Conservation (phyloP, 768 basidiomycete genomes). For the Trametopsis cervina region DNA sequence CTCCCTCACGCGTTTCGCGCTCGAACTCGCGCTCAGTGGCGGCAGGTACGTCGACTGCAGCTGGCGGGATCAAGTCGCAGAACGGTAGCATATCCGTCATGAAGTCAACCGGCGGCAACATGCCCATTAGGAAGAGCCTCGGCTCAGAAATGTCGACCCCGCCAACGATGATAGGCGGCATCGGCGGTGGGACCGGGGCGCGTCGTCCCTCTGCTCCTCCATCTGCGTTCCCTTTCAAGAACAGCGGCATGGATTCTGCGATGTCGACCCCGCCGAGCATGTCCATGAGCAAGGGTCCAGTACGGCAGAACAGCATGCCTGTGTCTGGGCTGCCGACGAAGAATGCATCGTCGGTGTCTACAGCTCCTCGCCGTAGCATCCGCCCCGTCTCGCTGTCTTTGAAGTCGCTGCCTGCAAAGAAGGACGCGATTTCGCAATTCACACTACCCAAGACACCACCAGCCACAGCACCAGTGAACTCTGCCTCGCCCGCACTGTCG, state of each 20-base stretch:
- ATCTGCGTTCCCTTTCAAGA: constrained; percentile 17
- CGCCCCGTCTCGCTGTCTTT: constrained; percentile 16
- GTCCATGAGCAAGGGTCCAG: constrained; percentile 11
- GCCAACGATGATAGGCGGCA: background rate
- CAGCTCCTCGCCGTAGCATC: constrained; percentile 16
- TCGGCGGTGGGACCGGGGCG: constrained; percentile 12
- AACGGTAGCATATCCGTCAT: constrained; percentile 43
- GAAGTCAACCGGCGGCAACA: constrained; percentile 40
- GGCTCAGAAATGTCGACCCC: constrained; percentile 8
- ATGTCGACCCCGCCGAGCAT: constrained; percentile 10
- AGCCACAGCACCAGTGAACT: background rate
- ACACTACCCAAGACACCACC: background rate
- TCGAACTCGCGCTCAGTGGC: constrained; percentile 38
- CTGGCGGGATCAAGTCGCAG: constrained; percentile 41
- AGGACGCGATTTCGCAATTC: background rate
- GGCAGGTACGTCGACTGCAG: constrained; percentile 26
- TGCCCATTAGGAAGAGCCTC: constrained; percentile 17
- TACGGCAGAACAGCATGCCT: constrained; percentile 18
- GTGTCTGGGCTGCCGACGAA: constrained; percentile 5
- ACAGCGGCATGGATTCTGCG: constrained; percentile 17
- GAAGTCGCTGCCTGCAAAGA: background rate
- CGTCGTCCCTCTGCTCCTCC: constrained; percentile 13
- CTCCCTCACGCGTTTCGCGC: constrained; percentile 46
- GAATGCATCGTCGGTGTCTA: constrained; percentile 16
- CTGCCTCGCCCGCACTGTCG: constrained; percentile 3